phyloP scores from a whole-genome alignment of 306 rosid genomes.

The Cucurbita moschata region DNA sequence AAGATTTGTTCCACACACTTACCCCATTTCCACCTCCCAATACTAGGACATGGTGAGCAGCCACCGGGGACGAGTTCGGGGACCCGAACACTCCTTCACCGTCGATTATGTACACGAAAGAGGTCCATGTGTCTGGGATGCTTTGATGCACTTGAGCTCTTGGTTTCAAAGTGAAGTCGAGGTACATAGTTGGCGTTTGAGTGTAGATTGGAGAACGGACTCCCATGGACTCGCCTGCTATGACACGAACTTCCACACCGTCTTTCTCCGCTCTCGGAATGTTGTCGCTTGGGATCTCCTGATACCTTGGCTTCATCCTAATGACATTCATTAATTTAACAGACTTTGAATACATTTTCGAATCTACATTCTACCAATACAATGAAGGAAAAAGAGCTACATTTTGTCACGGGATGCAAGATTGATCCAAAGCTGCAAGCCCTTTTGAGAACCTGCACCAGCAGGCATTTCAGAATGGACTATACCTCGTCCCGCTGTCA shows the following conservation, averaged over 20 bases:
- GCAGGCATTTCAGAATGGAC: slow-evolving; percentile 97
- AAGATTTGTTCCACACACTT: slow-evolving; percentile 70
- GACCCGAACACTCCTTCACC: slow-evolving; percentile 73
- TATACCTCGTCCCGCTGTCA: slow-evolving; percentile 98
- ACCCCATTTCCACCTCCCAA: slow-evolving; percentile 57
- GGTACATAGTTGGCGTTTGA: slow-evolving; percentile 71
- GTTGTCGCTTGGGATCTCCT: slow-evolving; percentile 53
- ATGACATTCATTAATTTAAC: neutral
- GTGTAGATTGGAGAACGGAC: slow-evolving; percentile 64
- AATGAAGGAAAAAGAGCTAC: slow-evolving; percentile 15
- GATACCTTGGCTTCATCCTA: slow-evolving; percentile 87
- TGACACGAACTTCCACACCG: slow-evolving; percentile 61
- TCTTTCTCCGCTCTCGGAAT: slow-evolving; percentile 47
- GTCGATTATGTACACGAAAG: slow-evolving; percentile 65
- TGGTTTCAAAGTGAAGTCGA: slow-evolving; percentile 54
- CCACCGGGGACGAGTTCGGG: slow-evolving; percentile 23
- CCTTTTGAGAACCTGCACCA: slow-evolving; percentile 58
- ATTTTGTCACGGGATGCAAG: slow-evolving; percentile 60
- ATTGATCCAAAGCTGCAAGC: slow-evolving; percentile 92
- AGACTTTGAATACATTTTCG: neutral
- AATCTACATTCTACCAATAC: no score
- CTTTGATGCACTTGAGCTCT: slow-evolving; percentile 45
- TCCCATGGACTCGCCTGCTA: slow-evolving; percentile 93
- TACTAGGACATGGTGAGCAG: slow-evolving; percentile 51
- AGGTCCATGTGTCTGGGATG: slow-evolving; percentile 67